A percentile compares a stretch with the other conserved stretches of the same genome.
phyloP scores from a whole-genome alignment of 768 basidiomycete genomes.

The Russula emetica region DNA sequence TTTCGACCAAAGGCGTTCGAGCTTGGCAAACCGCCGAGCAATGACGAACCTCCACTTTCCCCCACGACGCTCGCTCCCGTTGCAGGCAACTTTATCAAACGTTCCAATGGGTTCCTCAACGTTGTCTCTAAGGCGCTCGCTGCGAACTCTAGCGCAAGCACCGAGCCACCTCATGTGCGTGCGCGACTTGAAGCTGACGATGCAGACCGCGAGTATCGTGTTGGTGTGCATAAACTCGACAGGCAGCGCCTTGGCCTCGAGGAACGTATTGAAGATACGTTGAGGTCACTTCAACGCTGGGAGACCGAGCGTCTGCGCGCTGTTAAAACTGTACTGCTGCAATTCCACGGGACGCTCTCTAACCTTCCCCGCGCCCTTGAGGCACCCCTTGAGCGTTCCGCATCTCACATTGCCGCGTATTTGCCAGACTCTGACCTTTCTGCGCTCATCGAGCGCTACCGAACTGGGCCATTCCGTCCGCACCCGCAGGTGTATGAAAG shows the following conservation, averaged over 20 bases:
- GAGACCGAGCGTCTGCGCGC: conserved; percentile 78
- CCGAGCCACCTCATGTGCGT: conserved; percentile 65
- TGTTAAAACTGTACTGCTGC: conserved; percentile 83
- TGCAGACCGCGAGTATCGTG: conserved; percentile 75
- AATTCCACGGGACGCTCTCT: conserved; percentile 78
- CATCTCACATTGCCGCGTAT: conserved; percentile 74
- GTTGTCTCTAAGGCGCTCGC: conserved; percentile 70
- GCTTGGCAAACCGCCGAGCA: conserved; percentile 39
- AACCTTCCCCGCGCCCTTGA: conserved; percentile 67
- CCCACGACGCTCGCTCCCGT: conserved; percentile 39
- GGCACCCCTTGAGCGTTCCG: conserved; percentile 61
- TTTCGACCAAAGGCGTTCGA: conserved; percentile 79
- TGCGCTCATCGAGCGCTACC: conserved; percentile 86
- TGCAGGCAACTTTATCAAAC: conserved; percentile 59
- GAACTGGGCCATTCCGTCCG: conserved; percentile 91
- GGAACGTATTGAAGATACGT: conserved; percentile 76
- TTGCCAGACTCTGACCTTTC: conserved; percentile 84
- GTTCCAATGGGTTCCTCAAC: conserved; percentile 63
- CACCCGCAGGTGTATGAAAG: conserved; percentile 82
- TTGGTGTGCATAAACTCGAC: conserved; percentile 78
- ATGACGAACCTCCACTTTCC: conserved; percentile 32
- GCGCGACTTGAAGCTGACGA: conserved; percentile 74
- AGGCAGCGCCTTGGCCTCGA: conserved; percentile 81
- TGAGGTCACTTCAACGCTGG: conserved; percentile 79
- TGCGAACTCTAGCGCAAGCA: conserved; percentile 37